These are phyloP conservation scores for Phytomonas sp. DNA, from an alignment of 208 protist genomes.

Conservation along the genomic window DNA sequence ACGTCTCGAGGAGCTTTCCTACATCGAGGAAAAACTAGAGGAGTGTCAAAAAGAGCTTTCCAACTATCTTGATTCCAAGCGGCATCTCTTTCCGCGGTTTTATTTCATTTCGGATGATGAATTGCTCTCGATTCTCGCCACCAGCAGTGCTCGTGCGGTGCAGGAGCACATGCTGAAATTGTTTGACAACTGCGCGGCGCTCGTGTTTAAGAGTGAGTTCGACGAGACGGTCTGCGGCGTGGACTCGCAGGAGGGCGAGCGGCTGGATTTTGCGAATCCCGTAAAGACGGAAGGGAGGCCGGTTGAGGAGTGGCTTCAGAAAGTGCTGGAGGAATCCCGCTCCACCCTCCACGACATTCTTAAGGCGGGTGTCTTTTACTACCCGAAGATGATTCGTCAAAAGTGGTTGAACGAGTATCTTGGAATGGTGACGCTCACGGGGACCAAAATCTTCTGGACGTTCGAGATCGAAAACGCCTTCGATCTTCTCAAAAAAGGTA, in stretches of 20 bases:
- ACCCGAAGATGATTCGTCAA: constrained; percentile 89
- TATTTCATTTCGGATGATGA: constrained; percentile 99
- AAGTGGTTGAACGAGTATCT: constrained; percentile 95
- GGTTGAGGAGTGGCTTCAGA: constrained; percentile 97
- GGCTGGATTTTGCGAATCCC: constrained; percentile 83
- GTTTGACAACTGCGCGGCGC: constrained; percentile 95
- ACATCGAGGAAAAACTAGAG: constrained; percentile 92
- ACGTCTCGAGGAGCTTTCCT: constrained; percentile 90
- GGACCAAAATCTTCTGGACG: constrained; percentile 99
- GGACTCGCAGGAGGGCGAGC: constrained; percentile 95
- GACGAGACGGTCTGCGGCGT: constrained; percentile 93
- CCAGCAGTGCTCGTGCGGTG: constrained; percentile 89
- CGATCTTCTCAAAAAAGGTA: constrained; percentile 84
- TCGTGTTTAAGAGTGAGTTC: constrained; percentile 92
- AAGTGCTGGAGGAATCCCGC: constrained; percentile 93
- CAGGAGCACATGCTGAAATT: constrained; percentile 99
- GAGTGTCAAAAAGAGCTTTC: constrained; percentile 97
- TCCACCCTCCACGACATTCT: constrained; percentile 90
- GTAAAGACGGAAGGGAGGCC: constrained; percentile 86
- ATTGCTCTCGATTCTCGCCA: constrained; percentile 96
- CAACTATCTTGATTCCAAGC: constrained; percentile 98
- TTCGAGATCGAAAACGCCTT: constrained; percentile 97
- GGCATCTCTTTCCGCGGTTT: constrained; percentile 97
- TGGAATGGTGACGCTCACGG: constrained; percentile 94
- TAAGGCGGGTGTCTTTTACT: constrained; percentile 97